Evolutionary conservation across 2,329 filamentous ascomycete genomes (phyloP).

Genomic region (Venturia aucupariae): DNA sequence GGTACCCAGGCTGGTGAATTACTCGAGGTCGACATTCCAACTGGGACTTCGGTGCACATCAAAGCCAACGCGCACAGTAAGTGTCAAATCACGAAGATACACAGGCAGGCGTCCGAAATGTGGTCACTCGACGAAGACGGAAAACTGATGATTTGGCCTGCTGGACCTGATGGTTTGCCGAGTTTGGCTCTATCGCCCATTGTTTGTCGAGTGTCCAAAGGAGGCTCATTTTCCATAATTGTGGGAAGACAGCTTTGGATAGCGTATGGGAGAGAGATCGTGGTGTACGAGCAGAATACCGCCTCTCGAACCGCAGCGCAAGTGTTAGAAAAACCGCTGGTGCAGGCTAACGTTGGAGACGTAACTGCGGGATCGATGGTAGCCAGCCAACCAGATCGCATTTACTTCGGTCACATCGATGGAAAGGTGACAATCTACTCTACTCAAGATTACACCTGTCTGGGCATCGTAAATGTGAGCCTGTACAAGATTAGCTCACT

Average conservation of each 20-base stretch:
- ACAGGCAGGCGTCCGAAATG: slow-evolving; percentile 76
- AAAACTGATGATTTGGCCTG: slow-evolving; percentile 76
- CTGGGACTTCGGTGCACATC: slow-evolving; percentile 59
- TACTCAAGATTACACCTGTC: slow-evolving; percentile 61
- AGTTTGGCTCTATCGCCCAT: slow-evolving; percentile 66
- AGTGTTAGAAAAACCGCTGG: slow-evolving; percentile 60
- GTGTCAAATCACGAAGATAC: slow-evolving; percentile 73
- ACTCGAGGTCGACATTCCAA: slow-evolving; percentile 74
- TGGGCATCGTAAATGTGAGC: slow-evolving; percentile 77
- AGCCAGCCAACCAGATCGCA: slow-evolving; percentile 62
- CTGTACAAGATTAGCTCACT: slow-evolving; percentile 92
- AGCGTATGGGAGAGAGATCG: slow-evolving; percentile 75
- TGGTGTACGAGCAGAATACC: slow-evolving; percentile 64
- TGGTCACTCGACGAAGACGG: slow-evolving; percentile 93
- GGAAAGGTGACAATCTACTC: slow-evolving; percentile 95
- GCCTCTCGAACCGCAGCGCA: slow-evolving; percentile 50
- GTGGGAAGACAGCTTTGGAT: slow-evolving; percentile 83
- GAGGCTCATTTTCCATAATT: slow-evolving; percentile 81
- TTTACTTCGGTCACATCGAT: slow-evolving; percentile 87
- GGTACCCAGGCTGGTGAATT: slow-evolving; percentile 84
- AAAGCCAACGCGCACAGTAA: slow-evolving; percentile 67
- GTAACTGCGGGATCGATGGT: slow-evolving; percentile 76
- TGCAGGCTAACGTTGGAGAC: slow-evolving; percentile 67
- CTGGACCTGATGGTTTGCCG: slow-evolving; percentile 65
- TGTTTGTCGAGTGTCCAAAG: slow-evolving; percentile 67